A percentile compares a stretch with the other conserved stretches of the same genome.
Evolutionary conservation across 2,329 filamentous ascomycete genomes (phyloP).

Genomic region (Scytalidium lignicola): DNA sequence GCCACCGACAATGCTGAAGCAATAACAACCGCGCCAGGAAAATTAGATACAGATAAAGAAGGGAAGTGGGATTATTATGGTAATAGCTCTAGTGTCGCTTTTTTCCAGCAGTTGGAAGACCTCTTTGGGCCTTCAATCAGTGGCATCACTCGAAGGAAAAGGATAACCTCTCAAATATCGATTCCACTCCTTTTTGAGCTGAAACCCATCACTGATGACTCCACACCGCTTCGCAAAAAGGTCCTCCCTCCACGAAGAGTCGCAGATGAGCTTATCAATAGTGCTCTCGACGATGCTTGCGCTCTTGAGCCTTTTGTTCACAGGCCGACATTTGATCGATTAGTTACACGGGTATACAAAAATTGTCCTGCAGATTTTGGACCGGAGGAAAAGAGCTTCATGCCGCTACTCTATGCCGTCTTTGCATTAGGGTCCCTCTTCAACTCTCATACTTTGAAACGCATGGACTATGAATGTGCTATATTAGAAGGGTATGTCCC

Average conservation of each 20-base stretch:
- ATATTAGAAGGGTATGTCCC: slow-evolving; percentile 39
- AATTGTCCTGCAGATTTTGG: slow-evolving; percentile 54
- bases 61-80: slow-evolving; percentile 93
- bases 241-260: slow-evolving; percentile 62
- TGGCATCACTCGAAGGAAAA: slow-evolving; percentile 58
- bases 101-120: slow-evolving; percentile 77
- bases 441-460: slow-evolving; percentile 25
- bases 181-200: slow-evolving; percentile 1
- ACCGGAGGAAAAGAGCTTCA: slow-evolving; percentile 58
- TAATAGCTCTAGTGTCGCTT: slow-evolving; percentile 82
- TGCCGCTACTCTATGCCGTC: slow-evolving; percentile 63
- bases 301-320: slow-evolving; percentile 65
- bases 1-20: neutral
- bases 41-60: slow-evolving; percentile 80
- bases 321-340: slow-evolving; percentile 68
- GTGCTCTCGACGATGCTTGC: slow-evolving; percentile 49
- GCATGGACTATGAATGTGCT: slow-evolving; percentile 42
- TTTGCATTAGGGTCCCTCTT: slow-evolving; percentile 69
- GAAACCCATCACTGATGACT: slow-evolving; percentile 25
- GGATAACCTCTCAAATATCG: slow-evolving; percentile 19
- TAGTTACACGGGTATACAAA: slow-evolving; percentile 52
- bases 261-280: slow-evolving; percentile 47
- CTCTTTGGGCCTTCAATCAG: slow-evolving; percentile 65
- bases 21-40: slow-evolving; percentile 57
- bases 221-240: neutral